Evolutionary conservation across 2,329 filamentous ascomycete genomes (phyloP).

Genomic region (Talaromyces sp.): DNA sequence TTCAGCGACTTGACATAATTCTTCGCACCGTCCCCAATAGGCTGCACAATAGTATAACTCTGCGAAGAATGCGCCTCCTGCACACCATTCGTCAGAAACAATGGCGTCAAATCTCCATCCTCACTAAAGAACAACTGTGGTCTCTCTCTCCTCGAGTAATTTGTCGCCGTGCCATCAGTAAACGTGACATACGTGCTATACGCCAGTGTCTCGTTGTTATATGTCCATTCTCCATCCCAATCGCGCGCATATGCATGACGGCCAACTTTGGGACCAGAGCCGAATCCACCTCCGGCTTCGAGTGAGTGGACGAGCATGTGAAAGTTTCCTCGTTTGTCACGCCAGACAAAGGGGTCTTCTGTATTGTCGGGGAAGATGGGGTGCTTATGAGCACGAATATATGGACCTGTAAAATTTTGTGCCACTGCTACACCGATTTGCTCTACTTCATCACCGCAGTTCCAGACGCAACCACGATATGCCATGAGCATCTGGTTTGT

Average conservation of each 20-base stretch:
- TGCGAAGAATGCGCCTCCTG: conserved; percentile 37
- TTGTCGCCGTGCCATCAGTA: conserved; percentile 40
- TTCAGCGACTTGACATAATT: not conserved
- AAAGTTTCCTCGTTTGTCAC: conserved; percentile 35
- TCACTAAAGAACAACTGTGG: conserved; percentile 51
- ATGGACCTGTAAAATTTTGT: conserved; percentile 17
- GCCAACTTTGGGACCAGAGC: conserved; percentile 32
- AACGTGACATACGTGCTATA: conserved; percentile 31
- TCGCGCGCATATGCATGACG: conserved; percentile 32
- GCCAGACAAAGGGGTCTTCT: conserved; percentile 38
- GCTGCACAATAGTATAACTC: conserved; percentile 45
- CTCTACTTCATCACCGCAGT: conserved; percentile 18
- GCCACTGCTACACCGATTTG: conserved; percentile 21
- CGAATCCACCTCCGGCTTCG: conserved; percentile 26
- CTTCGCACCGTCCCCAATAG: conserved; percentile 29
- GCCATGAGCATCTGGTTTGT: conserved; percentile 15
- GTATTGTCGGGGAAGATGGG: conserved; percentile 24
- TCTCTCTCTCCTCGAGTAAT: conserved; percentile 47
- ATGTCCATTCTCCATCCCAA: conserved; percentile 32
- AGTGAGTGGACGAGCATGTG: conserved; percentile 37
- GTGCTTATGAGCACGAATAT: conserved; percentile 20
- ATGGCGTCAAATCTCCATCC: conserved; percentile 46
- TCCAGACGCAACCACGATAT: conserved; percentile 20
- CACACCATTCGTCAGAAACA: conserved; percentile 50
- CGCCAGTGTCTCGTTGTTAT: conserved; percentile 29